Percentiles rank a stretch among this genome's conserved stretches.
Conservation (phyloP, 2,329 filamentous ascomycete species). For the Neofusicoccum ribis region DNA sequence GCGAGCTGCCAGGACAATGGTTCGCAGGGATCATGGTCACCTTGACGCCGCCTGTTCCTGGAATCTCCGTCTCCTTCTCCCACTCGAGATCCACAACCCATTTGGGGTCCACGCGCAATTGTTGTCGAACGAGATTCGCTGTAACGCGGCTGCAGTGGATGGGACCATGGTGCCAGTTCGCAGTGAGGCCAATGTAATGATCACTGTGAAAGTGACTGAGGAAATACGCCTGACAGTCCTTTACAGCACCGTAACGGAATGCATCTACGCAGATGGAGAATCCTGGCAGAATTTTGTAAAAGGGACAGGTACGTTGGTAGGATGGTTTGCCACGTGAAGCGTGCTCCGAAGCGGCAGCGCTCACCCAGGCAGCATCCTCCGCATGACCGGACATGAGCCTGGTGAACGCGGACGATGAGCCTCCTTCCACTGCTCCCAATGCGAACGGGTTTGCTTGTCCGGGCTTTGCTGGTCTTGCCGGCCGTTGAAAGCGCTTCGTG, state of each 20-base stretch:
- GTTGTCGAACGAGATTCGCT: slow-evolving; percentile 81
- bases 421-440: slow-evolving; percentile 45
- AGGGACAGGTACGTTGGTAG: slow-evolving; percentile 88
- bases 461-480: slow-evolving; percentile 67
- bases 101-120: slow-evolving; percentile 80
- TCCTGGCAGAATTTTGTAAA: slow-evolving; percentile 96
- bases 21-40: slow-evolving; percentile 97
- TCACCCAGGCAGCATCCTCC: slow-evolving; percentile 87
- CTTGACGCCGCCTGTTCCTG: slow-evolving; percentile 75
- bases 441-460: slow-evolving; percentile 79
- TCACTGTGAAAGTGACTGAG: slow-evolving; percentile 98
- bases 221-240: slow-evolving; percentile 93
- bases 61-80: slow-evolving; percentile 75
- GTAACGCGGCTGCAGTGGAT: slow-evolving; percentile 97
- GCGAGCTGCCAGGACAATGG: slow-evolving; percentile 90
- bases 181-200: slow-evolving; percentile 89
- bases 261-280: slow-evolving; percentile 94
- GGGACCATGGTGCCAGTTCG: slow-evolving; percentile 86
- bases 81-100: slow-evolving; percentile 87
- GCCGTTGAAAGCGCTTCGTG: slow-evolving; percentile 63
- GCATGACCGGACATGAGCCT: slow-evolving; percentile 91
- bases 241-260: slow-evolving; percentile 89
- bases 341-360: slow-evolving; percentile 76
- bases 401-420: slow-evolving; percentile 81
- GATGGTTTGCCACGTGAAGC: slow-evolving; percentile 80